Base-by-base conservation (phyloP, 1,284 basidiomycete genomes). In the Microbotryum scabiosae region DNA sequence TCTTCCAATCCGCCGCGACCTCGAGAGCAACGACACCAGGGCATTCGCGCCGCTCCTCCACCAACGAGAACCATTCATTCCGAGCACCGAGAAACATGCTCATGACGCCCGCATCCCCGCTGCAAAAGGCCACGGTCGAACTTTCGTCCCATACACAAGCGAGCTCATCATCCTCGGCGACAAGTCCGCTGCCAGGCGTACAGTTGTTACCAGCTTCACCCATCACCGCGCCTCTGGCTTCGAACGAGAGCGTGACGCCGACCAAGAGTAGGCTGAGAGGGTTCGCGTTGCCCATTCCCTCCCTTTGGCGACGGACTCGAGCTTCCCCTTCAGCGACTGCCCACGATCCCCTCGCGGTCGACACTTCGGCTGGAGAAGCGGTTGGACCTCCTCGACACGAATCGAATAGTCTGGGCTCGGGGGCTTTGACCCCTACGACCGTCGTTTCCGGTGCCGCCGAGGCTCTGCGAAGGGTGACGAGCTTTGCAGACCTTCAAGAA, bases 401-500 rank as follows among this genome's bases (percentile, higher is more conserved):
- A 41, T 18, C 36, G 16, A 41, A 18, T 41, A 12, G 36, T 41
- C 16, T 41, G 36, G 36, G 3, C 14, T 41, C 36, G 14, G 36
- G 36, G 36, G 36, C 36, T 41, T 41, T 41, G 16, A 41, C 16
- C 12, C 36, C 36, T 16, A 43, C 23, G 16, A 20, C 26, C 23
- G 16, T 12, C 9, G 52, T 43, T 5, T 25, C 51, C 3, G 52
- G 51, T 20, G 43, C 25, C 5, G 45, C n/a, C 10, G 54, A 43
- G 12, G 59, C 57, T 4, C 21, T 66, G 28, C 25, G 65, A 12
- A 45, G 64, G 5, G 67, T 66, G 41, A 61, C 58, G 1, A 66
- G 65, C 49, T 45, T 68, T 16, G 62, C 65, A 16, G 63, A 67
- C 20, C 52, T 68, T 48, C 65, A 66, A 45, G 58, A 64, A 41